Conservation (phyloP, 2,329 filamentous ascomycete genomes). For the Colletotrichum limetticola region DNA sequence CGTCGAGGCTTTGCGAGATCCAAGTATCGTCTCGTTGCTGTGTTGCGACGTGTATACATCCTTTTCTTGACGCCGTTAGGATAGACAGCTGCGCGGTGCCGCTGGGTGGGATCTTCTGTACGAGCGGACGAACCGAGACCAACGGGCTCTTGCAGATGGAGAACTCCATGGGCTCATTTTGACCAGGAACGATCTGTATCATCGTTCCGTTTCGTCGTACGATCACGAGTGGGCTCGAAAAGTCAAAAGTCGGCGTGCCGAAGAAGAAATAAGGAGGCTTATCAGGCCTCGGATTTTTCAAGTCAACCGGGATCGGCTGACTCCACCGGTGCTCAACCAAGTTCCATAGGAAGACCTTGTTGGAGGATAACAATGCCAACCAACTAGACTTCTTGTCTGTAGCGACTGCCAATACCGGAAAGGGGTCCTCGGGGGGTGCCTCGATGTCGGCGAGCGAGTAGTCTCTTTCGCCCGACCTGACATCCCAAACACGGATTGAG, state of each 20-base stretch:
- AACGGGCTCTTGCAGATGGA: slow-evolving; percentile 64
- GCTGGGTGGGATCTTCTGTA: slow-evolving; percentile 54
- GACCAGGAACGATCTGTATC: slow-evolving; percentile 64
- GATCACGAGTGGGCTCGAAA: slow-evolving; percentile 64
- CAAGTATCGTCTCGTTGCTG: slow-evolving; percentile 54
- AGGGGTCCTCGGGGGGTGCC: slow-evolving; percentile 55
- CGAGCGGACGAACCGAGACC: slow-evolving; percentile 58
- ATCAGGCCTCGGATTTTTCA: slow-evolving; percentile 67
- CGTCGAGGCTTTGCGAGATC: slow-evolving; percentile 59
- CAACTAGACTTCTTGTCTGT: slow-evolving; percentile 73
- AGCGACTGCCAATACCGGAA: slow-evolving; percentile 71
- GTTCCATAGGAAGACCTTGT: slow-evolving; percentile 72
- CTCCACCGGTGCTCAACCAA: slow-evolving; percentile 67
- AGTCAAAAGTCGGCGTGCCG: slow-evolving; percentile 49
- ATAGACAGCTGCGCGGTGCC: slow-evolving; percentile 41
- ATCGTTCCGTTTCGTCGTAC: slow-evolving; percentile 73
- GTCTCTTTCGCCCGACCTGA: slow-evolving; percentile 55
- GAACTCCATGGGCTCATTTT: slow-evolving; percentile 53
- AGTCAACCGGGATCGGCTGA: slow-evolving; percentile 62
- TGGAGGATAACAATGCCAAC: slow-evolving; percentile 73
- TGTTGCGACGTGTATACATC: slow-evolving; percentile 60
- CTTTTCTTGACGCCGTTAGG: slow-evolving; percentile 61
- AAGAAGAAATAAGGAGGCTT: slow-evolving; percentile 74
- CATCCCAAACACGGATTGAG: slow-evolving; percentile 73
- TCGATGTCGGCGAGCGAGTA: slow-evolving; percentile 56